Evolutionary conservation across 768 basidiomycete genomes (phyloP), one percentile per base, ranked within the genome.

Genomic region (Agaricus sinodeliciosus): DNA sequence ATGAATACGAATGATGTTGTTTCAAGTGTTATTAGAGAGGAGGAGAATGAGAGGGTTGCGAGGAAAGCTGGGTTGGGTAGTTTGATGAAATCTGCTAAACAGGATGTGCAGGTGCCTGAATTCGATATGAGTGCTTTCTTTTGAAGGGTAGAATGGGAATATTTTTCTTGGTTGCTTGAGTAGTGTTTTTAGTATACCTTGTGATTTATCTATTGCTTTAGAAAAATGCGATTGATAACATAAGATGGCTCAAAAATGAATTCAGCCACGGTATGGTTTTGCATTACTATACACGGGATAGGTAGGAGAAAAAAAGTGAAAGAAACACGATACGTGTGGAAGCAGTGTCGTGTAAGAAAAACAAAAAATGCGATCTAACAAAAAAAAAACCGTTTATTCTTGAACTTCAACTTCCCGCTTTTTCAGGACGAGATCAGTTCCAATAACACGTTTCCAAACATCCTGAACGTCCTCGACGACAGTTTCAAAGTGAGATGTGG

Each of bases 401-500:
- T 84, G 79, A 45, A 77, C 76, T 58, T 85, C 84, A 31, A 78
- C 76, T 54, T 92, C 91, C 42, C 89, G 80, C 73, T 94, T 91
- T 84, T 90, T 93, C 61, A 95, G 79, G 50, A 85, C 88, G 48
- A 95, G 77, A 46, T 86, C 82, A 45, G 73, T 74, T 46, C 89
- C 92, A 3, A 78, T 75, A 49, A 95, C 83, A 50, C 94, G 79
- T 74, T 87, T 84, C 92, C 93, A 99, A 39, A 98, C 91, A 68
- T 97, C 90, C 56, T 88, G 86, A 35, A 99, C 96, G 55, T 99
- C 95, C 48, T 97, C 93, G 22, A 95, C 92, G 43, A 98, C 94
- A 25, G 92, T 96, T 77, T 99, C 96, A 67, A 99, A 98, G 73
- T 99, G 96, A 26, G 91, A 94, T 9, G 96, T 97, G 7, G 96